Base-by-base conservation (phyloP, 371 early-diverging fungal genomes). In the Mortierella sp. region DNA sequence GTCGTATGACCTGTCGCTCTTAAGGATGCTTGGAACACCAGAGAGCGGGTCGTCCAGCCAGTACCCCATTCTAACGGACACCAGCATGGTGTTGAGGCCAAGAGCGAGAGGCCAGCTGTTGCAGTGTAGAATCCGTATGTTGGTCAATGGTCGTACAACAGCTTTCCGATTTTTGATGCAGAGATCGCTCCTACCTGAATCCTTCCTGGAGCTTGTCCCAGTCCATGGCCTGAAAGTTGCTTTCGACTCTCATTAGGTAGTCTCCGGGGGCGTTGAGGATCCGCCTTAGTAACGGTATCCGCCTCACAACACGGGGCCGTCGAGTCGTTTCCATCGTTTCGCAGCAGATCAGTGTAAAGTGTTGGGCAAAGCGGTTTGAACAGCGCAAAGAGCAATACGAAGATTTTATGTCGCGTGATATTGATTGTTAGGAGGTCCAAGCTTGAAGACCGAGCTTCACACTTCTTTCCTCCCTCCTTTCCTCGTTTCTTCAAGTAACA, bases 171-270 rank as follows among this genome's bases (percentile, higher is more conserved):
- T 30, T 14, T 21, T 21, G 9, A 16, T 2, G 2, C 59, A 58
- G 2, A 23, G 23, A 10, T 12, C 19, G 24, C 31, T 52, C 16
- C 18, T 61, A 69, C 76, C 76, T 76, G 19, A 69, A 61, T 28
- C 69, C 61, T 19, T 69, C 70, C 48, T 76, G 76, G 8, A 70
- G 47, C 47, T 28, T 45, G 61, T 76, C 76, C 76, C 76, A 76
- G 59, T 76, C 76, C 39, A 69, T 12, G 12, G 76, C 69, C n/a
- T 58, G 58, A 64, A 76, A 54, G 57, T 62, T 61, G 50, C 58
- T 76, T 43, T 61, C 61, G 38, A 76, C 28, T 23, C 52, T 65
- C 49, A 49, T 54, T 13, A 58, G 19, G 55, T 63, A 72, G 54
- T 72, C 73, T 31, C 63, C 67, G 1, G 73, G 73, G 3, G 63